Conservation (phyloP, 768 basidiomycete species). For the Suillus bovinus region DNA sequence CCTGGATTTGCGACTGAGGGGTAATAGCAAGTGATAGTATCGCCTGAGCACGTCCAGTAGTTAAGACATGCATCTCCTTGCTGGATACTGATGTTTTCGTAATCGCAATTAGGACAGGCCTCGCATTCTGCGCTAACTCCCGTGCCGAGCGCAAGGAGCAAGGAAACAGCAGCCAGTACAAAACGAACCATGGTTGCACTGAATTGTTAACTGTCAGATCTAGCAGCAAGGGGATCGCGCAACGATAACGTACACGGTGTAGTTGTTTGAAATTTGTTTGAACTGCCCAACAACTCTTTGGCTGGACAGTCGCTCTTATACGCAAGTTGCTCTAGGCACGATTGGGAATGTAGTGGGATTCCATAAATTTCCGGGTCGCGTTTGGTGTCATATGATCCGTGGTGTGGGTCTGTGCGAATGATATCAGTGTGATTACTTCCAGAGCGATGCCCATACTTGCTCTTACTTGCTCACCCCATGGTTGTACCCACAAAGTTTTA, state of each 20-base stretch:
- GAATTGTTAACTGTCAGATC: not conserved
- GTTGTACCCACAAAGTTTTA: too few relatives aligned
- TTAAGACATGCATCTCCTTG: conserved; percentile 4
- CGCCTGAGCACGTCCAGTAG: conserved; percentile 2
- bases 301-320: too few relatives aligned
- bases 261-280: too few relatives aligned
- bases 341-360: too few relatives aligned
- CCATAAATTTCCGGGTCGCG: too few relatives aligned
- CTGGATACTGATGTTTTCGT: not conserved
- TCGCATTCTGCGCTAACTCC: not conserved
- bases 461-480: too few relatives aligned
- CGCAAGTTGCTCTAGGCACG: too few relatives aligned
- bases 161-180: not conserved
- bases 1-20: conserved; percentile 3
- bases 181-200: not conserved
- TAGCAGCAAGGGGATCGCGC: not conserved
- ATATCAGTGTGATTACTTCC: too few relatives aligned
- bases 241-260: not conserved
- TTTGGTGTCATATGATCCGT: too few relatives aligned
- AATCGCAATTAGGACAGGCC: conserved; percentile 4
- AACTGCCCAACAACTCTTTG: not conserved
- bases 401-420: too few relatives aligned
- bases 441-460: too few relatives aligned
- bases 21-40: not conserved
- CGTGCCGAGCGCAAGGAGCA: not conserved